Base-by-base conservation (phyloP, 2,329 filamentous ascomycete species). In the Pseudogymnoascus sp. region DNA sequence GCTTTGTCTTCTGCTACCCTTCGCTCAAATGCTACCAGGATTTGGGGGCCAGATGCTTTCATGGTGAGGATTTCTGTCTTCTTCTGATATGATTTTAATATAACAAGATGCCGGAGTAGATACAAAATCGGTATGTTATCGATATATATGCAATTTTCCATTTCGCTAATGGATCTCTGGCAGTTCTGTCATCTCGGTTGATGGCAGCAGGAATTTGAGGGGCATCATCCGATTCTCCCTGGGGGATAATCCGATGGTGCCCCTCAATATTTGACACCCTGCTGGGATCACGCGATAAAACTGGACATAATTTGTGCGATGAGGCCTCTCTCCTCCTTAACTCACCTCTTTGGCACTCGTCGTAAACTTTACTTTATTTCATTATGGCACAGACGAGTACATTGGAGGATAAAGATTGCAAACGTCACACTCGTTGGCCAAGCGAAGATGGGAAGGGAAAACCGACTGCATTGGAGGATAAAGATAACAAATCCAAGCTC, bases 1-100 rank as follows among this genome's bases (percentile, higher is more conserved):
- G 26, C 44, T 26, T 58, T 61, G 13, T 58, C 44, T 8, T 41
- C 36, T 10, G 41, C 11, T 36, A 61, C 29, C 40, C 60, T 61
- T 41, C 40, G 29, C 17, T 63, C 21, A 7, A 39, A 39, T 0
- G 8, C 36, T 39, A 7, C 36, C 8, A 39, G 8, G 3, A 39
- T 39, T 39, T 39, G 2, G 8, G 36, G 36, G 1, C 36, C 36
- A 7, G 36, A 39, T 7, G 36, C 8, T 39, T 13, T 5, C 15
- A 40, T 17, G 10, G 5, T 40, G 10, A 40, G 37, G 36, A n/a
- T 15, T 39, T 17, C 15, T 39, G n/a, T n/a, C n/a, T n/a, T 39
- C 36, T 15, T 21, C 21, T 21, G 21, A 21, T 21, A 21, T 21
- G 21, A 21, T 21, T 21, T 3, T 2, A 21, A 39, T 39, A 5